These are phyloP conservation scores for Oryza coarctata DNA, from an alignment of 176 grass and related monocot species.

Conservation along the genomic window DNA sequence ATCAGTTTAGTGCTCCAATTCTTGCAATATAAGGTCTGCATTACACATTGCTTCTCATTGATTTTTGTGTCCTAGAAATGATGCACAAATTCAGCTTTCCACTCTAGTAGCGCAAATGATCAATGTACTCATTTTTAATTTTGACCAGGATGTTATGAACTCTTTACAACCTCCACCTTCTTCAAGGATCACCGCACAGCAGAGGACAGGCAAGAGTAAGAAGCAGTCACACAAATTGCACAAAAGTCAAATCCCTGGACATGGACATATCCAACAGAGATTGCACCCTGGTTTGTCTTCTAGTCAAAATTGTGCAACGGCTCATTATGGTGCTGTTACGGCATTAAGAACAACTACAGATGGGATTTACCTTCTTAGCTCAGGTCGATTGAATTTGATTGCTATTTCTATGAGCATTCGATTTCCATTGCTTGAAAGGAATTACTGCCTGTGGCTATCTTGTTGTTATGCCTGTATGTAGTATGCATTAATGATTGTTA, in stretches of 20 bases:
- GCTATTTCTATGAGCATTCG: slow-evolving; percentile 25
- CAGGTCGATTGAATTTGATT: slow-evolving; percentile 51
- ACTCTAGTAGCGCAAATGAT: not conserved
- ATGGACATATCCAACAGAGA: slow-evolving; percentile 45
- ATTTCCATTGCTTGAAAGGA: slow-evolving; percentile 13
- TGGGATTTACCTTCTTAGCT: slow-evolving; percentile 97
- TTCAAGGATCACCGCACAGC: slow-evolving; percentile 41
- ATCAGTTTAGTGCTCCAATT: slow-evolving; percentile 12
- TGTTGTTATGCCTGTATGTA: slow-evolving; percentile 15
- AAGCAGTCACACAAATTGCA: slow-evolving; percentile 38
- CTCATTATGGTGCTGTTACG: slow-evolving; percentile 96
- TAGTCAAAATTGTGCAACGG: slow-evolving; percentile 68
- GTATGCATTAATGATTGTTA: not conserved
- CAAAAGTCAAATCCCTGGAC: slow-evolving; percentile 41
- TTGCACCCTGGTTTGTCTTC: slow-evolving; percentile 72
- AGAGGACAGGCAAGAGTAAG: slow-evolving; percentile 49
- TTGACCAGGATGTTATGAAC: slow-evolving; percentile 36
- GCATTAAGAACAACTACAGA: slow-evolving; percentile 79
- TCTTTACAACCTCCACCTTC: slow-evolving; percentile 50
- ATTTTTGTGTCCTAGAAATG: slow-evolving; percentile 15
- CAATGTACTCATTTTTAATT: slow-evolving; percentile 13
- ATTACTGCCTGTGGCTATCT: not conserved
- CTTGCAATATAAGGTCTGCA: slow-evolving; percentile 5
- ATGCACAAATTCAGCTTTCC: not conserved
- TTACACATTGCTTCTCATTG: not conserved